Evolutionary conservation across 2,329 filamentous ascomycete genomes (phyloP), one percentile per base, ranked within the genome.

Genomic region (Thermothelomyces thermophilus): DNA sequence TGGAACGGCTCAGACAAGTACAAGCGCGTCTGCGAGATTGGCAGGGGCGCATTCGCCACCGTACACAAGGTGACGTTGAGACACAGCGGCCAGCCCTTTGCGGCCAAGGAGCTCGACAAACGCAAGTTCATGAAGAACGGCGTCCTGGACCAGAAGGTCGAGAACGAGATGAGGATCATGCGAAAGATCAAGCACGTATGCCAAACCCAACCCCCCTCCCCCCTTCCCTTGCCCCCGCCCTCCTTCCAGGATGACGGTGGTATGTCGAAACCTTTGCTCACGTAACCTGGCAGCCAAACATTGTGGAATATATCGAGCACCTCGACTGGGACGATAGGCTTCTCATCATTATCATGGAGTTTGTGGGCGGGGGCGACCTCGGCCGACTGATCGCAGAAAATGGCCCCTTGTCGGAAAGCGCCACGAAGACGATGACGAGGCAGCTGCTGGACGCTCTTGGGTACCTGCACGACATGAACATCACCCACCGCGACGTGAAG

Each of bases 81-180:
- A 68, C 86, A 82, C 60, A 83, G 93, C 62, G 93, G 93, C 1
- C 73, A 80, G 26, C 81, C 91, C 0, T 94, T 86, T 62, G 93
- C 93, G 4, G 90, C 90, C 13, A 98, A 98, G 66, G 90, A 97
- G 67, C 79, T 98, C 3, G 90, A 96, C 67, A 97, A 96, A 70
- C 82, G 87, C 46, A 83, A 84, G 16, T 95, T 96, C 63, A 87
- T 95, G 73, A 95, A 95, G 70, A 93, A 95, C 60, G 90, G 90
- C 2, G 75, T 90, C 17, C 69, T 95, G 19, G 90, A 95, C 61
- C 84, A 90, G 58, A 95, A 94, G 66, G 86, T 97, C 13, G 88
- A 96, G 63, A 96, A 94, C 60, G 93, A 98, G 70, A 91, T 98
- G 84, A 86, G 82, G 57, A 97, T 98, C 60, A 97, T 98, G 89